Conservation (phyloP, 768 basidiomycete genomes). For the Kwoniella heveanensis region DNA sequence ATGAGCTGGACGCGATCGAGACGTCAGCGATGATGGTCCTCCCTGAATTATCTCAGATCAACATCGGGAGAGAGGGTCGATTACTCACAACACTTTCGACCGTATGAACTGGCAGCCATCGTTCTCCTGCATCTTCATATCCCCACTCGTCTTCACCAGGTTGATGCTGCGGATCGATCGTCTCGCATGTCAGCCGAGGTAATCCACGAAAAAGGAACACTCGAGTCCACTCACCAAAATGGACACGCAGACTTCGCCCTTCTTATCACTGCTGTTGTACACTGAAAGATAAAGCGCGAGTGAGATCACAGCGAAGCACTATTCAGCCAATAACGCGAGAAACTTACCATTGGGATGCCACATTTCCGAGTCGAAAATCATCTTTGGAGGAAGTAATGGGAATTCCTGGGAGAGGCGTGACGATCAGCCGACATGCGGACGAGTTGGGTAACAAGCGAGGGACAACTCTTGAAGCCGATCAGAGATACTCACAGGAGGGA, state of each 20-base stretch:
- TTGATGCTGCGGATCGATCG: conserved; percentile 67
- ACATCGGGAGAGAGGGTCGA: not conserved
- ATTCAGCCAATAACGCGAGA: not conserved
- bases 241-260: conserved; percentile 59
- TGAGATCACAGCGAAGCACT: not conserved
- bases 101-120: conserved; percentile 97
- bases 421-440: not conserved
- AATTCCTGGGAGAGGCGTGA: conserved; percentile 63
- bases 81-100: conserved; percentile 86
- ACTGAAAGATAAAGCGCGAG: conserved; percentile 38
- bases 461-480: no score
- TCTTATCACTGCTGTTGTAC: conserved; percentile 57
- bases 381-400: conserved; percentile 88
- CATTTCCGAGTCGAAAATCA: conserved; percentile 62
- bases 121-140: conserved; percentile 93
- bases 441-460: no score
- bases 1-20: conserved; percentile 66
- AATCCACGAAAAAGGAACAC: conserved; percentile 4
- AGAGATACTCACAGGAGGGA: conserved; percentile 63
- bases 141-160: conserved; percentile 93
- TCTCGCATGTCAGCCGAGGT: conserved; percentile 17
- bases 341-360: conserved; percentile 60
- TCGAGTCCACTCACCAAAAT: conserved; percentile 54
- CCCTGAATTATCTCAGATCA: no score
- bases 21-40: not conserved